Conservation (phyloP, 208 protist genomes). For the Plasmodiophora brassicae region DNA sequence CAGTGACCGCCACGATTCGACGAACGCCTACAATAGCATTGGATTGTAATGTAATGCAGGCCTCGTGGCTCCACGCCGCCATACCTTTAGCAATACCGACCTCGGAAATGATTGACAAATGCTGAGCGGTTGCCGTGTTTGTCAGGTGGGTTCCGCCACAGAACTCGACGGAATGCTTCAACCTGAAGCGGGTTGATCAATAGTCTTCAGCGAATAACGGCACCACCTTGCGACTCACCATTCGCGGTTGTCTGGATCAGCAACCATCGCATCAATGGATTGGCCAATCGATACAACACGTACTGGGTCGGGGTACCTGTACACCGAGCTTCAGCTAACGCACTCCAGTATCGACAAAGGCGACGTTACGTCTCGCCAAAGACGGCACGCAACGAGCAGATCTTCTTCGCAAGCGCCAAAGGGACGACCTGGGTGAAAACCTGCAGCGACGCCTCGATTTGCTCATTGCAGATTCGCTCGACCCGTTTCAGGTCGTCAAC, state of each 20-base stretch:
- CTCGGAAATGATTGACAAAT: conserved; percentile 84
- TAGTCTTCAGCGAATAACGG: too few species aligned
- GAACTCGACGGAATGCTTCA: conserved; percentile 88
- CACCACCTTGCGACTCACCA: background rate
- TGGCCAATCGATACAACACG: conserved; percentile 90
- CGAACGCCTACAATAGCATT: background rate
- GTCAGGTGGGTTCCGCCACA: conserved; percentile 81
- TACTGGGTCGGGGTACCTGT: conserved; percentile 94
- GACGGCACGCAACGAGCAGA: conserved; percentile 76
- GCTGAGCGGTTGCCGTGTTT: conserved; percentile 29
- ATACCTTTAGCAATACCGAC: conserved; percentile 45
- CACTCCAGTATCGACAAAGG: background rate
- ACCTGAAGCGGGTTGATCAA: conserved; percentile 63
- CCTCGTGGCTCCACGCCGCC: background rate
- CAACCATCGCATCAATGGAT: conserved; percentile 72
- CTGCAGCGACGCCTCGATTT: conserved; percentile 66
- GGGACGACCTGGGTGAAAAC: conserved; percentile 81
- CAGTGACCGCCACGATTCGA: conserved; percentile 31
- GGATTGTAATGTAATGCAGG: background rate
- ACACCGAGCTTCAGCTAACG: background rate
- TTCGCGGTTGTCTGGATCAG: background rate
- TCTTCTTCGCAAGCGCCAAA: conserved; percentile 67
- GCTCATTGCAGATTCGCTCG: conserved; percentile 76
- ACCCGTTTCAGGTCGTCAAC: conserved; percentile 73
- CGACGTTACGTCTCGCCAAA: conserved; percentile 85